Evolutionary conservation across 2,329 filamentous ascomycete genomes (phyloP), one percentile per base, ranked within the genome.

Genomic region (Venturia asperata): DNA sequence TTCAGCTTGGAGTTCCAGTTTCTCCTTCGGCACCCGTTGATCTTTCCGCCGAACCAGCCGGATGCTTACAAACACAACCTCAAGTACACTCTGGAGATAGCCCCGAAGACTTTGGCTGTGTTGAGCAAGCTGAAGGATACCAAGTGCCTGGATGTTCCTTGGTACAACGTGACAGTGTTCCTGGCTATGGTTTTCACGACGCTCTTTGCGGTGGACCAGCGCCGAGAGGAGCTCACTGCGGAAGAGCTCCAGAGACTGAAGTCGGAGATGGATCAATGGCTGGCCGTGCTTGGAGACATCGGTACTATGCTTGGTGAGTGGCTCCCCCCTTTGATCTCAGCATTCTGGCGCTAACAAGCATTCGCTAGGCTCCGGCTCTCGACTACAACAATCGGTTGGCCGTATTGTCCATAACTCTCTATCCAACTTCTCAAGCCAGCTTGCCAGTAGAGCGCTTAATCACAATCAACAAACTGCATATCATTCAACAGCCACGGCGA

Each of bases 81-180:
- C 34, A 34, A 80, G 4, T 76, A 79, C 66, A 91, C 88, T 72
- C 83, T 90, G 42, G 82, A 86, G 61, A 84, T 85, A 11, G 83
- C 87, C 6, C 81, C 83, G 60, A 82, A 86, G 67, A 34, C 64
- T 42, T 78, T 92, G 2, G 78, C 80, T 27, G 80, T 82, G 34
- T 83, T 87, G 6, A 79, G 80, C 27, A 79, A 84, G 64, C 75
- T 92, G 61, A 82, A 84, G 66, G 81, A 81, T 69, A 78, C 86
- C 66, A 89, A 88, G 71, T 86, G 85, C 56, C 77, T 92, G 4
- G 90, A 93, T 71, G 90, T 88, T 1, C 91, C 89, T 0, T 92
- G 89, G 88, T 89, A 90, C 70, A 87, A 88, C 61, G 81, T 85
- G 61, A 87, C 89, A 0, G 82, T 90, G 6, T 91, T 90, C 71